Base-by-base conservation (phyloP, 257 asterid species). In the Salvia splendens region DNA sequence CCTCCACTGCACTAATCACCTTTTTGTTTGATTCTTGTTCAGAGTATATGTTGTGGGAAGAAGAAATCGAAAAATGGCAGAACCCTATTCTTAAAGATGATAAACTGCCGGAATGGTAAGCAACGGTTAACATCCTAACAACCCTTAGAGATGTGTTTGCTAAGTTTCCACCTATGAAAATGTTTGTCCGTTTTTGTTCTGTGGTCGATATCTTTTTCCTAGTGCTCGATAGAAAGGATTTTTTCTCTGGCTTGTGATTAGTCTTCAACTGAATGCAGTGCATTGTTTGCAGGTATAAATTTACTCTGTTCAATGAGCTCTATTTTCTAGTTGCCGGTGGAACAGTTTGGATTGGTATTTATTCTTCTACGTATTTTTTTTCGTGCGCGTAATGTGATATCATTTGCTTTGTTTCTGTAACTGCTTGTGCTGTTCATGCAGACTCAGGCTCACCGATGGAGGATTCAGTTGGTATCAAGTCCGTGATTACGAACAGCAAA, bases 271-370 rank as follows among this genome's bases (percentile, higher is more conserved):
- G 40, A 55, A 52, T 12, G 36, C 49, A 16, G 14, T 30, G 11
- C 50, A 11, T 68, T 72, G 59, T 70, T 70, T 84, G 78, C 92
- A 94, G 99, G 99, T 94, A 94, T 77, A 94, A 86, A 73, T 94
- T 94, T 75, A 94, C 99, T 54, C 81, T 94, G 77, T 94, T 94
- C 78, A 94, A 94, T 38, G 99, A 94, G 92, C 96, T 94, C 49
- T 94, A 94, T 76, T 94, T 94, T 79, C 89, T 94, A 78, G 98
- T 94, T 48, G 87, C 99, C 30, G 99, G 99, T 40, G 99, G 99
- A 55, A 94, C 99, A 51, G 95, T 94, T 69, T 94, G 99, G 99
- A 89, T 89, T 36, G 99, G 99, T 94, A 85, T 55, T 64, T 67
- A 45, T 71, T 38, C 70, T 65, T 76, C 72, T 69, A 2, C 28